Percentiles rank a stretch among this genome's conserved stretches.
Conservation (phyloP, 108 stramenopile genomes). For the Seminavis robusta region DNA sequence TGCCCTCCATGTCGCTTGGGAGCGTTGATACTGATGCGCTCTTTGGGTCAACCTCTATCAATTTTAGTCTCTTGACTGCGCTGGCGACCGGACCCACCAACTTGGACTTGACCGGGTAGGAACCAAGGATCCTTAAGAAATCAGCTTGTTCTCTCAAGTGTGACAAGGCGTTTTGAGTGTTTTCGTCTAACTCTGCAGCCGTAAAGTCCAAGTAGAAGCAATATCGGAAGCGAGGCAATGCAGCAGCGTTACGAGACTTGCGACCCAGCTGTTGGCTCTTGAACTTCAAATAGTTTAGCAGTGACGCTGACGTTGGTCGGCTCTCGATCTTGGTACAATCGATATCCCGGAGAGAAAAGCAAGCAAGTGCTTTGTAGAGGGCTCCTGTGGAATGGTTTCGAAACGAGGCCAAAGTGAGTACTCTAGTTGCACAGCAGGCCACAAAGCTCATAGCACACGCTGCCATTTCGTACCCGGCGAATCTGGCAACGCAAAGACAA, state of each 20-base stretch:
- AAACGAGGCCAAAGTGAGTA: too few species aligned
- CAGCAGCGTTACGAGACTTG: constrained; percentile 26
- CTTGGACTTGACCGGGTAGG: constrained; percentile 79
- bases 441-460: too few species aligned
- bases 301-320: constrained; percentile 84
- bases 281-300: constrained; percentile 83
- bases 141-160: constrained; percentile 86
- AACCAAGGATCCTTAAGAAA: constrained; percentile 82
- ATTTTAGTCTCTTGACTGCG: constrained; percentile 70
- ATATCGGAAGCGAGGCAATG: constrained; percentile 84
- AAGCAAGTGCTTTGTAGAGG: constrained; percentile 94
- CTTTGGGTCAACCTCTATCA: constrained; percentile 30
- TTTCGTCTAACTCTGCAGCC: constrained; percentile 60
- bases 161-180: constrained; percentile 75
- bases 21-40: constrained; percentile 25
- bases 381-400: too few species aligned
- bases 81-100: constrained; percentile 78
- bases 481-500: constrained; percentile 94
- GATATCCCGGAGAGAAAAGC: constrained; percentile 93
- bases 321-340: constrained; percentile 97
- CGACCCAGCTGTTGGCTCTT: constrained; percentile 49
- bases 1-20: constrained; percentile 55
- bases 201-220: constrained; percentile 90
- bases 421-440: too few species aligned
- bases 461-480: too few species aligned